A percentile compares a stretch with the other conserved stretches of the same genome.
phyloP scores from a whole-genome alignment of 2,329 filamentous ascomycete genomes.

The Colletotrichum lini region DNA sequence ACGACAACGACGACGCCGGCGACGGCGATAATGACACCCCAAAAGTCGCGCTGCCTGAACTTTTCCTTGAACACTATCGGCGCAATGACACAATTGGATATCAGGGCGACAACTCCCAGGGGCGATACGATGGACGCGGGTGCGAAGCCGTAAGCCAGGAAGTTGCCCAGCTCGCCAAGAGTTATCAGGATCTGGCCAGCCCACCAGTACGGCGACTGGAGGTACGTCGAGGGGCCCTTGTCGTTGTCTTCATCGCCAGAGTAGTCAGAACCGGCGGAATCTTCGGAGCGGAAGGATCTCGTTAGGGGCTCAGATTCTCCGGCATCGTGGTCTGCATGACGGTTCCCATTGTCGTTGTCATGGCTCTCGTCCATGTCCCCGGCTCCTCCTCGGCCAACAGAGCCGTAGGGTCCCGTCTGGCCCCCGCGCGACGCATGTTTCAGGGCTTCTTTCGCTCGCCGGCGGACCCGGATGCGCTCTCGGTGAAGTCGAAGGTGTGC shows the following conservation, averaged over 20 bases:
- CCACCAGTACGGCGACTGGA: constrained; percentile 97
- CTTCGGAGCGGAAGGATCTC: constrained; percentile 63
- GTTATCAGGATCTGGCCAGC: constrained; percentile 92
- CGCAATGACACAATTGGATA: constrained; percentile 97
- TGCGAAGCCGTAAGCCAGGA: constrained; percentile 96
- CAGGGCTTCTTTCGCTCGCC: constrained; percentile 67
- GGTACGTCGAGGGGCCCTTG: constrained; percentile 76
- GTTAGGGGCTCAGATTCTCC: constrained; percentile 68
- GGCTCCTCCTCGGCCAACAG: constrained; percentile 46
- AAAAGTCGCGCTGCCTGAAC: constrained; percentile 87
- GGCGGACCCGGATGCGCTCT: constrained; percentile 73
- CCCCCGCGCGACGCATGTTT: constrained; percentile 58
- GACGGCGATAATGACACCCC: constrained; percentile 90
- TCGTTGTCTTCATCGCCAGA: constrained; percentile 51
- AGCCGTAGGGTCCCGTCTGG: constrained; percentile 53
- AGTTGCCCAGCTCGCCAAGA: constrained; percentile 94
- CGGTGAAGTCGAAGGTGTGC: constrained; percentile 88
- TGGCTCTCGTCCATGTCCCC: constrained; percentile 21
- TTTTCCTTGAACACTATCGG: constrained; percentile 93
- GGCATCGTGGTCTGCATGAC: constrained; percentile 50
- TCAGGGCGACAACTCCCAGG: constrained; percentile 93
- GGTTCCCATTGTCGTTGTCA: constrained; percentile 41
- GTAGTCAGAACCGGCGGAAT: constrained; percentile 55
- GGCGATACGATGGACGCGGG: constrained; percentile 98
- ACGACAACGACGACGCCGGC: constrained; percentile 93